Percentiles rank a stretch among this genome's conserved stretches.
Conservation (phyloP, 2,329 filamentous ascomycete species). For the Leptographium galeiforme region DNA sequence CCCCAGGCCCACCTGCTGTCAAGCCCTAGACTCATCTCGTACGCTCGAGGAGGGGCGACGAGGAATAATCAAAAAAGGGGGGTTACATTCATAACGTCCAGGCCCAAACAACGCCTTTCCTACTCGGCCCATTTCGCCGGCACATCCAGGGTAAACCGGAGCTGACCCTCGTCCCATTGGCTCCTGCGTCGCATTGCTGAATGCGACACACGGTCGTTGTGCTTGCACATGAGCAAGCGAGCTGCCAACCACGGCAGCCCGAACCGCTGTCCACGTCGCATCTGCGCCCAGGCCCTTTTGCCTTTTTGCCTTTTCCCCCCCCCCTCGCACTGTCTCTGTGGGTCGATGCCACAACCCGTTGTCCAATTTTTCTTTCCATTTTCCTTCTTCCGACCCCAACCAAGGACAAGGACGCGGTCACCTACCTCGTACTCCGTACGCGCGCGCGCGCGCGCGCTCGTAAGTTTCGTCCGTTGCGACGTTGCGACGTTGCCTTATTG, state of each 20-base stretch:
- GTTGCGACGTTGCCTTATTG: too few relatives aligned
- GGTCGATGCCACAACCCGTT: neutral
- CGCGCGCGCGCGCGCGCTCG: too few relatives aligned
- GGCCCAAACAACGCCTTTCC: slow-evolving; percentile 6
- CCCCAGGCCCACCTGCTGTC: too few relatives aligned
- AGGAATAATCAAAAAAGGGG: neutral
- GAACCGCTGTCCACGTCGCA: neutral
- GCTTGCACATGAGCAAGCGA: neutral
- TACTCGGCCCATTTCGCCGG: slow-evolving; percentile 8
- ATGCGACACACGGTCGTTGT: neutral
- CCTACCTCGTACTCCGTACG: too few relatives aligned
- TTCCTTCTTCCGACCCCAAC: neutral
- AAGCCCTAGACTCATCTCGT: too few relatives aligned
- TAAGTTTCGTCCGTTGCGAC: too few relatives aligned
- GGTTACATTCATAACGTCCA: slow-evolving; percentile 5
- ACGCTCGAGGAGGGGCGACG: too few relatives aligned
- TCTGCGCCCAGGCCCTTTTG: neutral
- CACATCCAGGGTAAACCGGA: neutral
- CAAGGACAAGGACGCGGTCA: too few relatives aligned
- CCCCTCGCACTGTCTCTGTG: too few relatives aligned
- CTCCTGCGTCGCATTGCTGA: neutral
- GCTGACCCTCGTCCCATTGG: neutral
- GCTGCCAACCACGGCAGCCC: neutral
- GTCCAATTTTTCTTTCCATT: neutral
- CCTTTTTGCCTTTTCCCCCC: too few relatives aligned